Conservation (phyloP, 2,329 filamentous ascomycete genomes). For the Paracorniculantispora psalliotae region DNA sequence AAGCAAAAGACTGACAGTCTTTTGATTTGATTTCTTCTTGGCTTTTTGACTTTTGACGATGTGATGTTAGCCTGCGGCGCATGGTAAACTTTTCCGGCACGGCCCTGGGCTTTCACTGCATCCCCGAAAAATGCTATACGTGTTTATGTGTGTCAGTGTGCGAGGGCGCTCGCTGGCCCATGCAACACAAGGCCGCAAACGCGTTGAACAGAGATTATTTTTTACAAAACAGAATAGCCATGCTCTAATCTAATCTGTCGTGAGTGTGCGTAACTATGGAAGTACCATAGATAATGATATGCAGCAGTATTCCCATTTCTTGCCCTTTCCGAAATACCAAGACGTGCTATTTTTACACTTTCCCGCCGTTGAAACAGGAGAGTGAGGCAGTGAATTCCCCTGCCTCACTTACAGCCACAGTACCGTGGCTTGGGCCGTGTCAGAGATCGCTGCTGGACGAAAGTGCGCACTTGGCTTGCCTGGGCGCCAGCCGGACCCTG, state of each 20-base stretch:
- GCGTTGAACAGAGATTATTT: no score
- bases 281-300: neutral
- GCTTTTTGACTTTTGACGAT: neutral
- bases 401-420: neutral
- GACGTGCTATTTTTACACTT: neutral
- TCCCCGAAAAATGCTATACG: neutral
- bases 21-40: neutral
- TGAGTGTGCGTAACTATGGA: no score
- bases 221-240: no score
- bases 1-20: neutral
- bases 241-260: no score
- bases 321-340: neutral
- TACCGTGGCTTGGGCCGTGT: neutral
- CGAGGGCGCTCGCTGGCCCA: no score
- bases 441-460: neutral
- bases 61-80: neutral
- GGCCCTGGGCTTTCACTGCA: neutral
- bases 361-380: neutral
- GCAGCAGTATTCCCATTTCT: neutral
- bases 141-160: no score
- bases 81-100: neutral
- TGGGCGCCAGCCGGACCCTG: neutral
- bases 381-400: neutral
- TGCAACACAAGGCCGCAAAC: no score
- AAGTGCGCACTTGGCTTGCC: constrained; percentile 1